Percentiles rank a stretch among this genome's conserved stretches.
Conservation (phyloP, 208 protist genomes). For the Leishmania mexicana region DNA sequence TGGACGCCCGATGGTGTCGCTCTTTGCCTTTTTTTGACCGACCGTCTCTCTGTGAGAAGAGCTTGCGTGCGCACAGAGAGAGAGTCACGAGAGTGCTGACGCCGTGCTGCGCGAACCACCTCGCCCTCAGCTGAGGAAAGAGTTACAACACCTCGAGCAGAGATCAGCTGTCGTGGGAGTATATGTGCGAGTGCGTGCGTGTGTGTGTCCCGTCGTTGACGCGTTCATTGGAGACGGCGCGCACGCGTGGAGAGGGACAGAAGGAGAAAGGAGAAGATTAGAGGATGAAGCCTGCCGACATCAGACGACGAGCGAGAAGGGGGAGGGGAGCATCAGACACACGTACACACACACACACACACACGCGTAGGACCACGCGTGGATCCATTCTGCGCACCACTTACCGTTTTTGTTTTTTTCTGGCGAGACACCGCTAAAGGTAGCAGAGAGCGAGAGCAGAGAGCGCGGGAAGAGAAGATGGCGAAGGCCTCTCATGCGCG, state of each 20-base stretch:
- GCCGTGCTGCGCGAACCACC: not conserved
- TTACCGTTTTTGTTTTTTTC: not conserved
- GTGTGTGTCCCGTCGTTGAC: not conserved
- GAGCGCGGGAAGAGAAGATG: slow-evolving; percentile 1
- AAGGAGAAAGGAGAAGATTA: not conserved
- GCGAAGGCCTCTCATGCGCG: not conserved
- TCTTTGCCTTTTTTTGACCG: not conserved
- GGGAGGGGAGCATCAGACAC: not conserved
- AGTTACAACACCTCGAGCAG: not conserved
- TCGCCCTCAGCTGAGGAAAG: not conserved
- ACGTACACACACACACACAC: too few relatives aligned
- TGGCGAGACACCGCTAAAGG: not conserved
- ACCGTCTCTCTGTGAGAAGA: too few relatives aligned
- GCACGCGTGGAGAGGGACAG: not conserved
- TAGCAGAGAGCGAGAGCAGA: slow-evolving; percentile 8
- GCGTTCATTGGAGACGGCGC: not conserved
- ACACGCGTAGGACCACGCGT: too few relatives aligned
- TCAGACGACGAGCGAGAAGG: not conserved
- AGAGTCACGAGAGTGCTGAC: not conserved
- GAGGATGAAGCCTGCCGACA: not conserved
- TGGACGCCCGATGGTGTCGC: too few relatives aligned
- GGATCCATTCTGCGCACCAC: too few relatives aligned
- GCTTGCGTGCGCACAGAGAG: not conserved
- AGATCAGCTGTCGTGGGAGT: not conserved
- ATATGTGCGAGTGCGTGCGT: not conserved